Evolutionary conservation across 331 rosid genomes (phyloP).

Genomic region (Rhamnella rubrinervis): DNA sequence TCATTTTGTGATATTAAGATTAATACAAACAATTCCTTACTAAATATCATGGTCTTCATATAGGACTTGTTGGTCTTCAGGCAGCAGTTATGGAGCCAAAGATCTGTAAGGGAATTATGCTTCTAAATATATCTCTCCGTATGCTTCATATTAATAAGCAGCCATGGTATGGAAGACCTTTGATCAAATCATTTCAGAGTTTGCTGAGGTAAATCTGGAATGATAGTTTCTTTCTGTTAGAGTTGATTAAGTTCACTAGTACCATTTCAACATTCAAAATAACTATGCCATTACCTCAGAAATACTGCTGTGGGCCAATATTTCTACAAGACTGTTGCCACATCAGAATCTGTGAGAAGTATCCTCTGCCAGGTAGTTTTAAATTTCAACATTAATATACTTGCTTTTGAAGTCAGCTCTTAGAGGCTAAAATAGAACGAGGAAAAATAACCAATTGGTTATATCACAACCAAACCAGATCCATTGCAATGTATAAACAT

Average conservation of each 20-base stretch:
- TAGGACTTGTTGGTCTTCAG: slow-evolving; percentile 98
- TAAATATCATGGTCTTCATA: slow-evolving; percentile 16
- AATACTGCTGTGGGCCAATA: slow-evolving; percentile 70
- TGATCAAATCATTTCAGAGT: slow-evolving; percentile 78
- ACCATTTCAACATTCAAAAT: slow-evolving; percentile 3
- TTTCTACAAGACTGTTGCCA: slow-evolving; percentile 67
- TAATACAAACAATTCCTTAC: not conserved
- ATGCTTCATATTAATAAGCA: slow-evolving; percentile 95
- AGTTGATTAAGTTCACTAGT: slow-evolving; percentile 7
- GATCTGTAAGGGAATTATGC: slow-evolving; percentile 70
- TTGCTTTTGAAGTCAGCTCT: not conserved
- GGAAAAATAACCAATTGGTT: not conserved
- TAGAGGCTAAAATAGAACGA: not conserved
- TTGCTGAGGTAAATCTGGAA: slow-evolving; percentile 66
- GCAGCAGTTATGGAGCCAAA: slow-evolving; percentile 75
- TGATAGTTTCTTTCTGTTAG: slow-evolving; percentile 21
- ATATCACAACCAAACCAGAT: not conserved
- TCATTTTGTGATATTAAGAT: too few relatives aligned
- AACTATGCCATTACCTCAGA: slow-evolving; percentile 47
- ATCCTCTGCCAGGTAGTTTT: slow-evolving; percentile 81
- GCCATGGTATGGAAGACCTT: slow-evolving; percentile 89
- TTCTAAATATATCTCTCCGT: slow-evolving; percentile 82
- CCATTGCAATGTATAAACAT: not conserved
- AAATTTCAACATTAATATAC: slow-evolving; percentile 4
- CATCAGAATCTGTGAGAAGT: slow-evolving; percentile 72